A percentile compares a stretch with the other conserved stretches of the same genome.
phyloP scores from a whole-genome alignment of 2,329 filamentous ascomycete genomes.

The Aureobasidium uvarum region DNA sequence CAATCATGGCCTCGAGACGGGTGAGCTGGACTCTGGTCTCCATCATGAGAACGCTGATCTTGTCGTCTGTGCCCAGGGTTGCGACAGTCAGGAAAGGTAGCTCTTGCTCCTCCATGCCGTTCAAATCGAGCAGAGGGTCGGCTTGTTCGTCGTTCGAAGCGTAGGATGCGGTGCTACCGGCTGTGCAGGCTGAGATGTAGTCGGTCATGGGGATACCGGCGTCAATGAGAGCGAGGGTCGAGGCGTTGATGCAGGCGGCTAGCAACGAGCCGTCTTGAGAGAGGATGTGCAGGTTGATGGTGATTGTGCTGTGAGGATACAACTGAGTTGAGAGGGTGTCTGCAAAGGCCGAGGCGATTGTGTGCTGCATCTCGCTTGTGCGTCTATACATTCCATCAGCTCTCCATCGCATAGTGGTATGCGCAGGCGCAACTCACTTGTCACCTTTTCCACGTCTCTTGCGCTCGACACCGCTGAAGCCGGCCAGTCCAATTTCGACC shows the following conservation, averaged over 20 bases:
- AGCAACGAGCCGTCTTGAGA: constrained; percentile 87
- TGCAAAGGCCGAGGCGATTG: constrained; percentile 73
- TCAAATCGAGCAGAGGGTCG: constrained; percentile 78
- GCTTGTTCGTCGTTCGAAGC: constrained; percentile 64
- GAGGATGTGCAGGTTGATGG: constrained; percentile 79
- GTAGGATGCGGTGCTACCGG: constrained; percentile 71
- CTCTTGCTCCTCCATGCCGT: constrained; percentile 78
- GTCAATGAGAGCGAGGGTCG: constrained; percentile 87
- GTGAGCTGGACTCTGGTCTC: constrained; percentile 83
- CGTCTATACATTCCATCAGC: constrained; percentile 55
- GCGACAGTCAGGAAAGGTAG: constrained; percentile 84
- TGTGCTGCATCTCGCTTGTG: constrained; percentile 75
- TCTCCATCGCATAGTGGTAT: not conserved
- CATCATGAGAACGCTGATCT: constrained; percentile 75
- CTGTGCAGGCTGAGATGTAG: constrained; percentile 84
- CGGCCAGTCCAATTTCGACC: constrained; percentile 80
- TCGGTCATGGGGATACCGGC: constrained; percentile 94
- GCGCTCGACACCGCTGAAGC: constrained; percentile 83
- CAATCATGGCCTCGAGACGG: constrained; percentile 86
- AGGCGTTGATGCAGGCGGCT: constrained; percentile 85
- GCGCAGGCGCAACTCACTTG: constrained; percentile 59
- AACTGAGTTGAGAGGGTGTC: constrained; percentile 79
- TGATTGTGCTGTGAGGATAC: constrained; percentile 84
- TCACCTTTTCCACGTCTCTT: constrained; percentile 73
- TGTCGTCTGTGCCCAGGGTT: constrained; percentile 67